phyloP scores from a whole-genome alignment of 1,284 basidiomycete species.

The Boletus austroedulis region DNA sequence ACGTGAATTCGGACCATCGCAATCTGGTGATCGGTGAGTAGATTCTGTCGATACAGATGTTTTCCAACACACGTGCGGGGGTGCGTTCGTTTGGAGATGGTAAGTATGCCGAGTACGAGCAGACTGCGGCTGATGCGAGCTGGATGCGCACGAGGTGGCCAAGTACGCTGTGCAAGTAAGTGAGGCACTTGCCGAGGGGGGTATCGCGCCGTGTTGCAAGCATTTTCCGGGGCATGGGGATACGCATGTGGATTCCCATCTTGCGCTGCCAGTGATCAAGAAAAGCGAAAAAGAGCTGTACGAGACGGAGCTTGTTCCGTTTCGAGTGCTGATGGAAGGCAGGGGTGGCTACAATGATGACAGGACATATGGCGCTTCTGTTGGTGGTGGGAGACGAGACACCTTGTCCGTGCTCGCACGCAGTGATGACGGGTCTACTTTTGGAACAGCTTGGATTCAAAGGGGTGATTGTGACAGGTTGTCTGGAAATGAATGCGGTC shows the following conservation, averaged over 20 bases:
- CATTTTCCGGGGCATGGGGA: conserved; percentile 76
- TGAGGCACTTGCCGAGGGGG: conserved; percentile 45
- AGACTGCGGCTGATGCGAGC: neutral
- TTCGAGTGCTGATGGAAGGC: conserved; percentile 44
- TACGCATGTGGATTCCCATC: conserved; percentile 66
- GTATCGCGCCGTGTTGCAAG: conserved; percentile 59
- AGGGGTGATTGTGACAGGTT: conserved; percentile 64
- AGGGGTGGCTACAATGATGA: conserved; percentile 58
- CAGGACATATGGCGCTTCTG: conserved; percentile 68
- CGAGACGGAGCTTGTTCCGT: conserved; percentile 57
- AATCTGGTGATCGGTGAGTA: conserved; percentile 67
- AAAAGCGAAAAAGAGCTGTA: conserved; percentile 45
- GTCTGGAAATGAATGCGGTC: conserved; percentile 70
- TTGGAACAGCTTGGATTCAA: conserved; percentile 47
- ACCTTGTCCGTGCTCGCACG: conserved; percentile 55
- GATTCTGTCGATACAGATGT: too few species aligned
- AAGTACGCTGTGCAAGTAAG: conserved; percentile 48
- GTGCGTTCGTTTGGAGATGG: conserved; percentile 70
- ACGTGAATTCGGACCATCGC: conserved; percentile 61
- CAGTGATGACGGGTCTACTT: conserved; percentile 53
- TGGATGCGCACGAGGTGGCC: conserved; percentile 54
- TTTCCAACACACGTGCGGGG: conserved; percentile 39
- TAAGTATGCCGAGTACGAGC: conserved; percentile 23
- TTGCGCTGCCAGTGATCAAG: conserved; percentile 58
- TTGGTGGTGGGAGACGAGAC: conserved; percentile 44